These are phyloP conservation scores for Populus davidiana DNA, from an alignment of 345 rosid species.

Conservation along the genomic window DNA sequence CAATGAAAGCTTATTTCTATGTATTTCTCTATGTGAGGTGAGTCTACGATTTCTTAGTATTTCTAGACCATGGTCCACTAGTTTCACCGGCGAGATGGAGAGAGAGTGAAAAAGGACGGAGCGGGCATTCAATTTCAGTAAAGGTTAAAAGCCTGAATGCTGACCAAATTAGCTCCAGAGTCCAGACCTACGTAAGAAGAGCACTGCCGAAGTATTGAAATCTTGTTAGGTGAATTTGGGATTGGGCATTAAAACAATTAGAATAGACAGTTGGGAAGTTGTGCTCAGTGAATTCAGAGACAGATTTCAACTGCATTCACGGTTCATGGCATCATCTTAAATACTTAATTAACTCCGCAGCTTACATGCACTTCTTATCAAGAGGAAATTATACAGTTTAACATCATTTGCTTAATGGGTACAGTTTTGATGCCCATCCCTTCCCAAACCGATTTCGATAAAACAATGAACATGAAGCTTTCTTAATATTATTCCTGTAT, in stretches of 20 bases:
- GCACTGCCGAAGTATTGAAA: not conserved
- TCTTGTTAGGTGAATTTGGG: conserved; percentile 24
- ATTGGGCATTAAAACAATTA: conserved; percentile 18
- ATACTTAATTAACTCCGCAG: not conserved
- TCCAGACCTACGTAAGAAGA: not conserved
- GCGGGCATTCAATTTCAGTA: not conserved
- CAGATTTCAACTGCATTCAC: conserved; percentile 14
- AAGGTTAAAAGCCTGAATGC: not conserved
- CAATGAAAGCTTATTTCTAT: not conserved
- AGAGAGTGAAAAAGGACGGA: not conserved
- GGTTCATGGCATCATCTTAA: not conserved
- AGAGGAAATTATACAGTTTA: not conserved
- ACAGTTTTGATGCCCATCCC: no score
- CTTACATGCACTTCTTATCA: not conserved
- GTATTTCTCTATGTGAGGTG: not conserved
- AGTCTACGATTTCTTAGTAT: not conserved
- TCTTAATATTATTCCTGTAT: not conserved
- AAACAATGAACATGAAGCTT: no score
- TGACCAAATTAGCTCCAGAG: not conserved
- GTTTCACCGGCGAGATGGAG: not conserved
- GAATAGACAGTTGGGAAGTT: conserved; percentile 23
- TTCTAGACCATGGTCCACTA: not conserved
- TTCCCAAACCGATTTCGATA: no score
- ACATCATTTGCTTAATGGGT: not conserved
- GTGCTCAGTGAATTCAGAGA: conserved; percentile 8